phyloP scores from a whole-genome alignment of 345 rosid genomes.

The Rhizophora apiculata region DNA sequence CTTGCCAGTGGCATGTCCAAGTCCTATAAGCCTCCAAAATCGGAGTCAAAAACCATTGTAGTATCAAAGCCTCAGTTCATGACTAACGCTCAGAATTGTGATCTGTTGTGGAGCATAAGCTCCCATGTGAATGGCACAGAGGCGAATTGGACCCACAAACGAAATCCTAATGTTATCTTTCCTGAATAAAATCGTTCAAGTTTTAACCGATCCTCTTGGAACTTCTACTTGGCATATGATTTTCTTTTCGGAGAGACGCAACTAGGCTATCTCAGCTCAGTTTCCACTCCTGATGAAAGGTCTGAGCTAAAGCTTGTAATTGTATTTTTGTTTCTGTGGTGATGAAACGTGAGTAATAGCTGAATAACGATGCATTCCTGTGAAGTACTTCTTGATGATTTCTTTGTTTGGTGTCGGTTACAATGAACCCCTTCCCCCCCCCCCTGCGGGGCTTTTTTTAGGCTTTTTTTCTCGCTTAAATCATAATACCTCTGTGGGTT shows the following conservation, averaged over 20 bases:
- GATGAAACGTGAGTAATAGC: neutral
- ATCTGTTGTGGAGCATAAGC: slow-evolving; percentile 68
- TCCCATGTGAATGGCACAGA: slow-evolving; percentile 20
- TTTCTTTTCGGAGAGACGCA: neutral
- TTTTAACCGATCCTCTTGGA: slow-evolving; percentile 2
- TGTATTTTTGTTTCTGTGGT: no score
- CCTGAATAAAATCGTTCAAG: slow-evolving; percentile 24
- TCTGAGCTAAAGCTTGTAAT: no score
- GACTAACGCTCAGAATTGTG: slow-evolving; percentile 21
- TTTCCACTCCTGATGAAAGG: no score
- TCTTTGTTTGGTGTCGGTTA: neutral
- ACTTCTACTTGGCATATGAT: slow-evolving; percentile 2
- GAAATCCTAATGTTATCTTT: slow-evolving; percentile 56
- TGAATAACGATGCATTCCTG: neutral
- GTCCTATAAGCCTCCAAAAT: slow-evolving; percentile 33
- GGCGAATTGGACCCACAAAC: slow-evolving; percentile 30
- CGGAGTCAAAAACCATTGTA: slow-evolving; percentile 43
- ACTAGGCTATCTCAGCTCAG: no score
- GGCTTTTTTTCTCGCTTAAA: no score
- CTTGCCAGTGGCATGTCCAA: slow-evolving; percentile 51
- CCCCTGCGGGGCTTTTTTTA: no score
- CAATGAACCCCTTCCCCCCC: no score
- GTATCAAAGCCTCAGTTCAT: slow-evolving; percentile 26
- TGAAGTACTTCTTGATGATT: neutral
- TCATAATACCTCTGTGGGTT: no score